Evolutionary conservation across 768 basidiomycete genomes (phyloP).

Genomic region (Suillus plorans): DNA sequence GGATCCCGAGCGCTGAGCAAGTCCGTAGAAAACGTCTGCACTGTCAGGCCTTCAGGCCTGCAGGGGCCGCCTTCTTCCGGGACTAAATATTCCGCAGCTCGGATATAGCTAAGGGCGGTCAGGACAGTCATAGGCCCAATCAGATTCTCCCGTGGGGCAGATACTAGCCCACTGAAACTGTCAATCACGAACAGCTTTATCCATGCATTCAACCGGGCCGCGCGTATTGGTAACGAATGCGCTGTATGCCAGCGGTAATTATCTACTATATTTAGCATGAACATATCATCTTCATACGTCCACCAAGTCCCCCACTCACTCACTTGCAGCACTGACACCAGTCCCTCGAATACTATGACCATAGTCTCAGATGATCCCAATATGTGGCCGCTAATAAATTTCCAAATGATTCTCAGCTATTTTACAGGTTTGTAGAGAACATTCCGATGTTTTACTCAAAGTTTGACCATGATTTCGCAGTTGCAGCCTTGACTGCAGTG

Average conservation of each 20-base stretch:
- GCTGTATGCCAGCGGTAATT: background rate
- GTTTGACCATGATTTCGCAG: background rate
- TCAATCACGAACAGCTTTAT: background rate
- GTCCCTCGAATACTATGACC: background rate
- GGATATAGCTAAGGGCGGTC: too few relatives aligned
- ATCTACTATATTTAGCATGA: background rate
- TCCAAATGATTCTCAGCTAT: background rate
- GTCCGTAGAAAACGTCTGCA: too few relatives aligned
- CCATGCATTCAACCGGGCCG: background rate
- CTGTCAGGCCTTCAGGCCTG: too few relatives aligned
- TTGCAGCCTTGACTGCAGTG: background rate
- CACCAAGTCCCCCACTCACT: background rate
- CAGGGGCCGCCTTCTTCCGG: too few relatives aligned
- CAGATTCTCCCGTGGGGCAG: background rate
- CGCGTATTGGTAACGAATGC: background rate
- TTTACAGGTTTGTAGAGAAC: background rate
- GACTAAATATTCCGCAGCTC: too few relatives aligned
- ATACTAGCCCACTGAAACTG: background rate
- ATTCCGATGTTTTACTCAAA: background rate
- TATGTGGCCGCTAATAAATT: background rate
- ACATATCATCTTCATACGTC: background rate
- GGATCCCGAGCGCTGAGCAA: too few relatives aligned
- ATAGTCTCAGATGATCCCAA: background rate
- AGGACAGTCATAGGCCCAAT: too few relatives aligned
- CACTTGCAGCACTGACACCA: background rate